These are phyloP conservation scores for Syzygium aqueum DNA, from an alignment of 345 rosid species.

Conservation along the genomic window DNA sequence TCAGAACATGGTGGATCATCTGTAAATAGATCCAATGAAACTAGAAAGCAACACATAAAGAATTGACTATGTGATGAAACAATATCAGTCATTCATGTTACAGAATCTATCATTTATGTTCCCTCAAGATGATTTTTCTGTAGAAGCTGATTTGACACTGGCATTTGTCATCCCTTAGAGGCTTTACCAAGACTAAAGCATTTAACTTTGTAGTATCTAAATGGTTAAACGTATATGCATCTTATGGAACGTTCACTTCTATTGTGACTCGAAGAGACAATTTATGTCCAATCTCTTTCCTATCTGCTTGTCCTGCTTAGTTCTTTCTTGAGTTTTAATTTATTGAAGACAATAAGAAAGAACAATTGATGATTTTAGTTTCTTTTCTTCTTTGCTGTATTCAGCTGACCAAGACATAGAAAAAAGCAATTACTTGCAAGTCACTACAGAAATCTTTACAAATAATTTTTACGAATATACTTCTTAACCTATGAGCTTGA, in stretches of 20 bases:
- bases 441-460: not conserved
- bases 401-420: not conserved
- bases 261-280: not conserved
- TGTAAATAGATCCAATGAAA: not conserved
- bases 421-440: not conserved
- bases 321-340: not conserved
- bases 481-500: not conserved
- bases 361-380: not conserved
- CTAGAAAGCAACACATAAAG: not conserved
- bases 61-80: not conserved
- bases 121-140: not conserved
- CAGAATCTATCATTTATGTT: not conserved
- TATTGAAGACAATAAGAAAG: not conserved
- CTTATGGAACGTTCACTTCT: not conserved
- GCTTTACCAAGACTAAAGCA: not conserved
- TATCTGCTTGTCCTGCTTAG: not conserved
- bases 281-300: not conserved
- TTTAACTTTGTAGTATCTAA: not conserved
- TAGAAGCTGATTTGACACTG: not conserved
- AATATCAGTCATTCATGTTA: not conserved
- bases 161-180: not conserved
- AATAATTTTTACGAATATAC: accelerated
- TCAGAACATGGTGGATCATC: not conserved
- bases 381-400: not conserved
- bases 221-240: not conserved